Conservation (phyloP, 495 filamentous ascomycete genomes). For the Chaetomidium leptoderma region DNA sequence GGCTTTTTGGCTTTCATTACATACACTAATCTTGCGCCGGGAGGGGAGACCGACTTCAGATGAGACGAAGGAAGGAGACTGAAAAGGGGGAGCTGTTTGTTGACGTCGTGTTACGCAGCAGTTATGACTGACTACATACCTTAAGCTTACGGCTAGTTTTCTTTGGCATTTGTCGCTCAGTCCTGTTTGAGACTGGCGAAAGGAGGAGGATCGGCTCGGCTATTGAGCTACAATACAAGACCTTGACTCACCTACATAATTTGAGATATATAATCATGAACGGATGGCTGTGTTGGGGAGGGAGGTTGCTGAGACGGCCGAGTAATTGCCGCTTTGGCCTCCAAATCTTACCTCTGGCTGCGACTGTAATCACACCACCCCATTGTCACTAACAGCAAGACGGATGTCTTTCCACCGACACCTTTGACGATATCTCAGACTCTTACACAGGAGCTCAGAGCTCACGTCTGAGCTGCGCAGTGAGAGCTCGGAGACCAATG, state of each 20-base stretch:
- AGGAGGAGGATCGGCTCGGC: background rate
- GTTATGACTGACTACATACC: slow-evolving; percentile 1
- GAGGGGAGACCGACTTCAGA: background rate
- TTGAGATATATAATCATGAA: too few relatives aligned
- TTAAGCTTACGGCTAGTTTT: background rate
- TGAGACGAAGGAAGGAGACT: background rate
- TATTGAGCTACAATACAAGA: background rate
- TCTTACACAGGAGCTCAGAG: too few relatives aligned
- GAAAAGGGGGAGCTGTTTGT: background rate
- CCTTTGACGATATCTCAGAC: too few relatives aligned
- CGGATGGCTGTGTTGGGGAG: too few relatives aligned
- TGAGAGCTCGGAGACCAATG: background rate
- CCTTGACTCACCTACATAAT: background rate
- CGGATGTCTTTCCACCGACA: too few relatives aligned
- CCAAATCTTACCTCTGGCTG: too few relatives aligned
- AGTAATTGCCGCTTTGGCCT: too few relatives aligned
- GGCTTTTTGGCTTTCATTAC: background rate
- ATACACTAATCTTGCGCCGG: slow-evolving; percentile 1
- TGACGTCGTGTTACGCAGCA: slow-evolving; percentile 4
- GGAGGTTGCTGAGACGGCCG: too few relatives aligned
- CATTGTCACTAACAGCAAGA: too few relatives aligned
- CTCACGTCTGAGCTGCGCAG: background rate
- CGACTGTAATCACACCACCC: too few relatives aligned
- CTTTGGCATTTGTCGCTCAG: background rate
- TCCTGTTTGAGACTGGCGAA: background rate